These are phyloP conservation scores for Chytriomyces hyalinus DNA, from an alignment of 192 early-diverging fungal genomes.

Conservation along the genomic window DNA sequence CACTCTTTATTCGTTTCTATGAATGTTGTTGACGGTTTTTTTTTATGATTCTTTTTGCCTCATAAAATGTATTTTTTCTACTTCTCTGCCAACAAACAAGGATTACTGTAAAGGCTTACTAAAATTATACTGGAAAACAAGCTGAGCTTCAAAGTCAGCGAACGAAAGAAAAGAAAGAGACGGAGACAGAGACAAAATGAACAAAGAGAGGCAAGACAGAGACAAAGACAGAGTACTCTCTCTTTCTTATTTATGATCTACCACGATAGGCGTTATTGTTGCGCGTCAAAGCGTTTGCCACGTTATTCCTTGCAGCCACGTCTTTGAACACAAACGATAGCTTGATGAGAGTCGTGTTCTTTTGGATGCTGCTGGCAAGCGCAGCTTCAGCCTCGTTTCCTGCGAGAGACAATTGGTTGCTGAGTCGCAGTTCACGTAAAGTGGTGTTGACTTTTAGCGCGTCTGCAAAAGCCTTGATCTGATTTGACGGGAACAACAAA, in stretches of 20 bases:
- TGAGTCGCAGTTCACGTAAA: neutral
- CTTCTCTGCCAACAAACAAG: too few species aligned
- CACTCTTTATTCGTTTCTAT: neutral
- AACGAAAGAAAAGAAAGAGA: too few species aligned
- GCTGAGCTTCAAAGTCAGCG: too few species aligned
- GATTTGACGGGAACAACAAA: too few species aligned
- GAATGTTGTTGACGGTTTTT: neutral
- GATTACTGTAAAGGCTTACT: too few species aligned
- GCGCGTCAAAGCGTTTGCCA: conserved; percentile 1
- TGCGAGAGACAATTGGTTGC: neutral
- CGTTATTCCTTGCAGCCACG: neutral
- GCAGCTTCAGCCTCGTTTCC: neutral
- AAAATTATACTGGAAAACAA: too few species aligned
- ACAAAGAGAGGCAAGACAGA: too few species aligned
- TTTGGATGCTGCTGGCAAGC: neutral
- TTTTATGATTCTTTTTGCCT: neutral
- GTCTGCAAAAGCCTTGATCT: neutral
- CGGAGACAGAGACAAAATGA: too few species aligned
- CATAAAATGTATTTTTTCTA: neutral
- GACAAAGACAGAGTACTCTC: neutral
- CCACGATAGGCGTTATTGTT: neutral
- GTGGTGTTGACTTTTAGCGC: neutral
- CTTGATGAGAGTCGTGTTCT: neutral
- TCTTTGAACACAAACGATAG: neutral
- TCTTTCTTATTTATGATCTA: neutral